Base-by-base conservation (phyloP, 2,329 filamentous ascomycete genomes). In the Tolypocladium nubicola region DNA sequence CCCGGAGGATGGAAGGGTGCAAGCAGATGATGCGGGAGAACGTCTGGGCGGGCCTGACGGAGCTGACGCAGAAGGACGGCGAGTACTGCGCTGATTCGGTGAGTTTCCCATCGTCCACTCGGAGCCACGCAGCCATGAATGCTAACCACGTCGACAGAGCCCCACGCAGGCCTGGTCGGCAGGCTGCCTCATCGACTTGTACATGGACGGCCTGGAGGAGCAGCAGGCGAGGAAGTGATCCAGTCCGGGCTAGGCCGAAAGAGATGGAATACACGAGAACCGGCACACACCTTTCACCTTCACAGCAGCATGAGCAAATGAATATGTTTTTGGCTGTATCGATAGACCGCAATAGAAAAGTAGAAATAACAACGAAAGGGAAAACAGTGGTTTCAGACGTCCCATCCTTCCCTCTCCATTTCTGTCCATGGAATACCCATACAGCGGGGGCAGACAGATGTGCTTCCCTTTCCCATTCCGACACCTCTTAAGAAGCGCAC, bases 131-230 rank as follows among this genome's bases (percentile, higher is more conserved):
- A 30, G 26, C 26, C 26, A 9, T 19, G 14, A 16, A 19, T 19
- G 35, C 54, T 53, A 37, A 64, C 62, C 62, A 60, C 59, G 56
- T 38, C 35, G 52, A 57, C 68, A 94, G 86, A 94, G 88, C 56
- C 94, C 94, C 33, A 97, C 94, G 0, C 94, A 99, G 73, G 88
- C 94, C 56, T 99, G 94, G 94, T 97, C 91, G 56, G 89, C 94
- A 37, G 88, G 90, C 26, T 97, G 94, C 71, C 78, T 99, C 67
- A 89, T 99, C 67, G 94, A 99, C 75, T 74, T 99, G 62, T 99
- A 96, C 75, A 92, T 96, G 79, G 94, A 99, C 71, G 93, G 90
- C 21, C 79, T 81, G 33, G 80, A 81, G 62, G 78, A 78, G 64
- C 77, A 80, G 55, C 52, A 63, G 69, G 30, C 47, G n/a, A 5